Evolutionary conservation across 2,329 filamentous ascomycete species (phyloP), one percentile per base, ranked within the genome.

Genomic region (Zarea fungicola): DNA sequence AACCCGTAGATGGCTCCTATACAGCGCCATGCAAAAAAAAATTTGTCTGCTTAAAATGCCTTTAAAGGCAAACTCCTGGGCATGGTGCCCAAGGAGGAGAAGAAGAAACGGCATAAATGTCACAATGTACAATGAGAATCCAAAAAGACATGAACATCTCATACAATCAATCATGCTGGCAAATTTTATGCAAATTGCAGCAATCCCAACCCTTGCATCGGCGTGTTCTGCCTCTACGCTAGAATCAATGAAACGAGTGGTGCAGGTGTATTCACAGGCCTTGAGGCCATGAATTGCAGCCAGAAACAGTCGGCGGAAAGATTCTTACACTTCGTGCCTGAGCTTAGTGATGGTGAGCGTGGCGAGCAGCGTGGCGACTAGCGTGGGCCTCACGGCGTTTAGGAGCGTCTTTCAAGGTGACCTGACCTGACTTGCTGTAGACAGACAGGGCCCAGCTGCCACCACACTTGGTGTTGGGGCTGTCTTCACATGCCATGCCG

Each of bases 401-500:
- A 55, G 64, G 64, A 53, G 55, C 56, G 19, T 55, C 39, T 47
- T 52, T 58, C 28, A 61, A 23, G 42, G 49, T 56, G 26, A 62
- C 61, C 34, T 65, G 49, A 31, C 67, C 68, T 44, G 64, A 63
- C 36, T 61, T 60, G 49, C 64, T 68, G 58, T 71, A 78, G 48
- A 76, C 66, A 49, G 64, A 71, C 42, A 78, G 63, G 9, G 69
- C 65, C 63, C 68, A 67, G 47, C 60, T 53, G 14, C 77, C 78
- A 40, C 78, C 79, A 55, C 79, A 83, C 6, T 66, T 65, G 57
- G 78, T 64, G 10, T 58, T 60, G 2, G 53, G 52, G 54, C 78
- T 71, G 19, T 75, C 78, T 44, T 71, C 68, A 58, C 79, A 82
- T 1, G 71, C 62, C 51, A 68, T 70, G 28, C 62, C 61, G 63